Evolutionary conservation across 192 early-diverging fungal genomes (phyloP), one percentile per base, ranked within the genome.

Genomic region (Backusella circina): DNA sequence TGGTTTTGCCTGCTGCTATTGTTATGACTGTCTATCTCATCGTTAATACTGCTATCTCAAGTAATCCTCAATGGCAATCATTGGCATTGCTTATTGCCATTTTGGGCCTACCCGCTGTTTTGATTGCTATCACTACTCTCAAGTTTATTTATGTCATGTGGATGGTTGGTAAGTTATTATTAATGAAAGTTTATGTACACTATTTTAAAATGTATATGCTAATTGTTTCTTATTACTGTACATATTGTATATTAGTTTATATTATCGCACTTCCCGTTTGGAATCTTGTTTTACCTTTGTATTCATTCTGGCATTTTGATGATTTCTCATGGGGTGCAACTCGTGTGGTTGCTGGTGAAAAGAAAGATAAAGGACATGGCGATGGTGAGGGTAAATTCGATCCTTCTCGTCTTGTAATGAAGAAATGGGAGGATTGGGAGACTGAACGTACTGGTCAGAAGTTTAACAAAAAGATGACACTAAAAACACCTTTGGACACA

Each of bases 291-390:
- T 85, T 98, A 65, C 97, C 97, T 0, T 66, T 90, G 6, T 98
- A 98, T 75, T 91, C 95, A 15, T 96, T 92, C 86, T 96, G 95
- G 95, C 92, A 95, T 80, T 96, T 96, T 84, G 93, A 95, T 82
- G 95, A 96, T 77, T 96, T 96, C 66, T 92, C 90, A 26, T 95
- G 93, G 93, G 93, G 92, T 44, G 90, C 91, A 71, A 94, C 93
- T 44, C 90, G 93, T 61, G 90, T 89, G 68, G 90, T 94, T 33
- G 85, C 82, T 15, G 92, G 92, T 67, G 91, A 92, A 73, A 86
- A 84, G 79, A 90, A 89, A 57, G 88, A 85, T 33, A 88, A 89
- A 57, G 91, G 87, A 75, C 95, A 98, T 67, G 89, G 90, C 30
- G 84, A 86, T 47, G 80, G 79, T 13, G 91, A 89, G 16, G 95